Percentiles rank a stretch among this genome's conserved stretches.
phyloP scores from a whole-genome alignment of 2,329 filamentous ascomycete genomes.

The Metarhizium humberi region DNA sequence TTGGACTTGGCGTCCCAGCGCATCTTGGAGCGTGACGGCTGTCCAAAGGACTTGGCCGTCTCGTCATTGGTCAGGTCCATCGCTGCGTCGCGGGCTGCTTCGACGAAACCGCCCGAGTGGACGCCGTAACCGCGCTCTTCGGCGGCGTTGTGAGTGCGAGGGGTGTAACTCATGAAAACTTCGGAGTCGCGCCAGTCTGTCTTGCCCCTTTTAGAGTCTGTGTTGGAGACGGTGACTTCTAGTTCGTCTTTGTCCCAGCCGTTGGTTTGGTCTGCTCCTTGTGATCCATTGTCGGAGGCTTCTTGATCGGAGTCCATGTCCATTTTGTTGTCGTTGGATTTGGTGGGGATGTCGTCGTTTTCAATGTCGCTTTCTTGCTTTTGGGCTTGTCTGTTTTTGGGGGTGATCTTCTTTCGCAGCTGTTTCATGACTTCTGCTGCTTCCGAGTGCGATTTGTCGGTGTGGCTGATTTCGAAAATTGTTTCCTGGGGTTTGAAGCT shows the following conservation, averaged over 20 bases:
- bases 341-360: conserved; percentile 13
- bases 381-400: conserved; percentile 34
- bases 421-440: conserved; percentile 70
- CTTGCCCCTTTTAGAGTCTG: conserved; percentile 38
- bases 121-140: conserved; percentile 93
- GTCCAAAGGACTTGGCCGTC: conserved; percentile 66
- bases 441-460: conserved; percentile 54
- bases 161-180: conserved; percentile 94
- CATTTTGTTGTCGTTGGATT: not conserved
- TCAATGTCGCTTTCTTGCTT: conserved; percentile 25
- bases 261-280: conserved; percentile 35
- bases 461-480: conserved; percentile 85
- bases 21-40: conserved; percentile 65
- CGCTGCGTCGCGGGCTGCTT: conserved; percentile 74
- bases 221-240: conserved; percentile 61
- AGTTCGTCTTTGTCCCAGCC: conserved; percentile 55
- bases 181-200: conserved; percentile 74
- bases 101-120: conserved; percentile 77
- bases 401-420: conserved; percentile 59
- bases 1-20: conserved; percentile 96
- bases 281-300: conserved; percentile 12
- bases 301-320: conserved; percentile 11
- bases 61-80: conserved; percentile 96
- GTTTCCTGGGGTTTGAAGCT: conserved; percentile 86
- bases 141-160: conserved; percentile 66